phyloP scores from a whole-genome alignment of 164 flowering plant genomes.

The Saururus chinensis region DNA sequence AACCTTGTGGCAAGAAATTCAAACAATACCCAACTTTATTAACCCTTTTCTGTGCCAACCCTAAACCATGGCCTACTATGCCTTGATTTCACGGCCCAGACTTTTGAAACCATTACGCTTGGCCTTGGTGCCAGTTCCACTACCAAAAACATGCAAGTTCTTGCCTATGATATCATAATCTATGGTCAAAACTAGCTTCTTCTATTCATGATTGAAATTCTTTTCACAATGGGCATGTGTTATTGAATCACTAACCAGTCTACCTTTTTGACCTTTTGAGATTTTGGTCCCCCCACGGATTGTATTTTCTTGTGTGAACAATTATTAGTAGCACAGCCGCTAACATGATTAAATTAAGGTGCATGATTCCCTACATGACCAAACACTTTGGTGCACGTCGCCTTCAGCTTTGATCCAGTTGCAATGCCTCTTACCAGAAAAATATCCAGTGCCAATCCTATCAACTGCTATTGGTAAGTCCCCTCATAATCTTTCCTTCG shows the following conservation, averaged over 20 bases:
- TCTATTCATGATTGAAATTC: no score
- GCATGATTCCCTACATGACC: neutral
- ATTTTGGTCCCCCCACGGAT: neutral
- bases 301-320: neutral
- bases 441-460: no score
- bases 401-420: neutral
- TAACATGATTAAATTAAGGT: neutral
- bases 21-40: no score
- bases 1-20: no score
- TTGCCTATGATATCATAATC: no score
- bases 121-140: no score
- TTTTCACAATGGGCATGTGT: neutral
- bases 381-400: slow-evolving; percentile 1
- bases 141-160: no score
- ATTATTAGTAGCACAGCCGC: neutral
- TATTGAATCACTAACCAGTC: neutral
- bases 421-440: neutral
- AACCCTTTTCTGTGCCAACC: no score
- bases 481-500: neutral
- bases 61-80: no score
- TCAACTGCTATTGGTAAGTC: neutral
- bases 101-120: no score
- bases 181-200: no score
- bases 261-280: neutral
- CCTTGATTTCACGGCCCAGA: no score